A percentile compares a stretch with the other conserved stretches of the same genome.
Conservation (phyloP, 2,329 filamentous ascomycete genomes). For the Phialemoniopsis sp. region DNA sequence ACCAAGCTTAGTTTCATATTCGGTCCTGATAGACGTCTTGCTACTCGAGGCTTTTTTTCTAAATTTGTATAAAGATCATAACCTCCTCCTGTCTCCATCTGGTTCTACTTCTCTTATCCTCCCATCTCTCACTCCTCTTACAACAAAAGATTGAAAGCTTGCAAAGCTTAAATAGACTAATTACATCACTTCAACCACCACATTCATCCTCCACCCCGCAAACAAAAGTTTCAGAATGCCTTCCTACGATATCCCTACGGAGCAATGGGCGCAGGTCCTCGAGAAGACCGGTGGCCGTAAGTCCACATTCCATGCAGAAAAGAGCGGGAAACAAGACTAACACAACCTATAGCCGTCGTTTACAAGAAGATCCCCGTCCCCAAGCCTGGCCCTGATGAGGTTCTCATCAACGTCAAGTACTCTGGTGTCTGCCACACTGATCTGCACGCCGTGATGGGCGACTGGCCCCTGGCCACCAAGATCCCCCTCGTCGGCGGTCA, state of each 20-base stretch:
- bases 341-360: constrained; percentile 42
- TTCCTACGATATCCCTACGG: constrained; percentile 59
- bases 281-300: constrained; percentile 72
- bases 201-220: constrained; percentile 3
- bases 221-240: constrained; percentile 28
- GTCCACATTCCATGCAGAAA: too few species aligned
- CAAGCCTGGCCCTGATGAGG: constrained; percentile 47
- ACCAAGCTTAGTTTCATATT: too few species aligned
- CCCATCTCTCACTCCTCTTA: too few species aligned
- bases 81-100: too few species aligned
- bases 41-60: too few species aligned
- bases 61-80: too few species aligned
- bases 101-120: too few species aligned
- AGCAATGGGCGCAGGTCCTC: constrained; percentile 90
- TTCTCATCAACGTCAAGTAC: constrained; percentile 85
- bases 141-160: too few species aligned
- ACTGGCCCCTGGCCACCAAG: constrained; percentile 83
- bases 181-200: constrained; percentile 2
- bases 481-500: constrained; percentile 81
- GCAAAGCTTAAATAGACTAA: too few species aligned
- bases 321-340: too few species aligned
- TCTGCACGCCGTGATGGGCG: constrained; percentile 72
- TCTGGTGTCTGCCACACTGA: constrained; percentile 75
- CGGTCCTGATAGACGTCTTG: too few species aligned
- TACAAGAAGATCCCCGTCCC: constrained; percentile 84